A percentile compares a stretch with the other conserved stretches of the same genome.
Evolutionary conservation across 2,329 filamentous ascomycete genomes (phyloP).

Genomic region (Colletotrichum shisoi): DNA sequence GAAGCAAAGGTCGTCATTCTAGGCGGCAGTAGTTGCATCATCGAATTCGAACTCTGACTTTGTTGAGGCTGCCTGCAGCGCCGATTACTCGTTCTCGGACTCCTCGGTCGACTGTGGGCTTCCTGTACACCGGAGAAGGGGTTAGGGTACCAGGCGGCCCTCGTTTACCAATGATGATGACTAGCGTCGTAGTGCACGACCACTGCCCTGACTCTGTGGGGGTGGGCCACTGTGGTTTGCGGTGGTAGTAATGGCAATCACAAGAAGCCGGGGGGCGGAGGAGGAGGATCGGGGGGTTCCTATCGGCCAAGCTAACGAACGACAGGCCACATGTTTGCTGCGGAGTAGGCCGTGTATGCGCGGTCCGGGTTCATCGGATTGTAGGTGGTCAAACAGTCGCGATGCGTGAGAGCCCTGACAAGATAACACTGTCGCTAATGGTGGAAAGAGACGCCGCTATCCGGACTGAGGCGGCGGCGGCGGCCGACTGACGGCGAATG

Average conservation of each 20-base stretch:
- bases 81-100: neutral
- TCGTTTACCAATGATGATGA: neutral
- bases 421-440: neutral
- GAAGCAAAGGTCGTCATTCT: neutral
- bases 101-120: neutral
- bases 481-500: neutral
- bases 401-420: neutral
- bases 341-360: conserved; percentile 2
- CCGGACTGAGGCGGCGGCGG: conserved; percentile 4
- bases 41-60: neutral
- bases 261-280: neutral
- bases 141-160: neutral
- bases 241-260: neutral
- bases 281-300: neutral
- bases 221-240: neutral
- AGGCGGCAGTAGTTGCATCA: neutral
- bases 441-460: neutral
- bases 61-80: neutral
- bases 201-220: neutral
- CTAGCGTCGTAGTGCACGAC: neutral
- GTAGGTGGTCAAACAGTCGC: neutral
- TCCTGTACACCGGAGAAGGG: neutral
- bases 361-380: neutral
- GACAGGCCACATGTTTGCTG: neutral
- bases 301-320: conserved; percentile 4